Conservation (phyloP, 805 yeast species). For the Scheffersomyces lignosus region DNA sequence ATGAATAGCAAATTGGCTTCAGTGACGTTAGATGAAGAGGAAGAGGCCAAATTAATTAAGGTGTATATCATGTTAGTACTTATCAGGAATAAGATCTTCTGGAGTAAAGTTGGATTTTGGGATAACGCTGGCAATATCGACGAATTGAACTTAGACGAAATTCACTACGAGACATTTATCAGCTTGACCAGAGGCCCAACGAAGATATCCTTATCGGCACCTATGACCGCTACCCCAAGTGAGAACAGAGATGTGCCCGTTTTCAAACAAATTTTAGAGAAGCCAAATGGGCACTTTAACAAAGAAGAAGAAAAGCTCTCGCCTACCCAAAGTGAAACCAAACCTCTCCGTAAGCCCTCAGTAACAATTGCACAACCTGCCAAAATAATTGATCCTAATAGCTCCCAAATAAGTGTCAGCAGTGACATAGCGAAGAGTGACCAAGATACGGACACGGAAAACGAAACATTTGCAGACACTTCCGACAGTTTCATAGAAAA, state of each 20-base stretch:
- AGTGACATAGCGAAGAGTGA: too few relatives aligned
- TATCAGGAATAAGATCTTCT: slow-evolving; percentile 72
- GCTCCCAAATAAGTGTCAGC: too few relatives aligned
- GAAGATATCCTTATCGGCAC: neutral
- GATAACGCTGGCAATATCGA: slow-evolving; percentile 45
- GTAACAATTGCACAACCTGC: neutral
- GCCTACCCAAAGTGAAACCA: neutral
- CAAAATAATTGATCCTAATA: neutral
- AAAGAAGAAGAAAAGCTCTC: neutral
- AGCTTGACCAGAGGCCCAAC: slow-evolving; percentile 5
- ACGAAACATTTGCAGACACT: slow-evolving; percentile 22
- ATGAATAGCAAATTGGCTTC: slow-evolving; percentile 7
- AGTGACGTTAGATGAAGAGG: slow-evolving; percentile 15
- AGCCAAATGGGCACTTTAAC: too few relatives aligned
- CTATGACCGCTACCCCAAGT: neutral
- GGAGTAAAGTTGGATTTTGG: slow-evolving; percentile 85
- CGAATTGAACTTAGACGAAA: slow-evolving; percentile 15
- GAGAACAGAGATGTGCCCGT: neutral
- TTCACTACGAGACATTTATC: slow-evolving; percentile 10
- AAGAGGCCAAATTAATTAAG: slow-evolving; percentile 38
- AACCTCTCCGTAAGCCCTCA: too few relatives aligned
- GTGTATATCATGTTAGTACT: slow-evolving; percentile 55
- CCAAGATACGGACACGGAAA: slow-evolving; percentile 2
- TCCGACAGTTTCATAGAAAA: slow-evolving; percentile 6
- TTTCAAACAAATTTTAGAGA: neutral